Evolutionary conservation across 2,329 filamentous ascomycete species (phyloP), one percentile per base, ranked within the genome.

Genomic region (Chaetothyriales sp.): DNA sequence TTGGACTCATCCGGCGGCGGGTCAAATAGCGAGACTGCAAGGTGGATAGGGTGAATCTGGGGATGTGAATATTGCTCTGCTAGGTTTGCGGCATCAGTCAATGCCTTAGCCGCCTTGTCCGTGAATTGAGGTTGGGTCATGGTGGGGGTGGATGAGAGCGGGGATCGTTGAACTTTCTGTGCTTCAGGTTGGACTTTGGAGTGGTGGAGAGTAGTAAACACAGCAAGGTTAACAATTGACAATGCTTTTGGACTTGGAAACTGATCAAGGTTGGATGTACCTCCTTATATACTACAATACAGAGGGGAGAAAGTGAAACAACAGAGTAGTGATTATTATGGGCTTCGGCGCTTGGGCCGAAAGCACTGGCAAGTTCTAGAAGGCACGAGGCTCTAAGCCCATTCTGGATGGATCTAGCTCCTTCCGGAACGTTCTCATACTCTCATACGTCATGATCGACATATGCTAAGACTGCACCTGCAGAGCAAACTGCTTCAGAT

Each of bases 41-140:
- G 78, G 67, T 98, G 92, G 54, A 96, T 70, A 15, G 92, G 92
- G 50, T 89, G 76, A 54, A 96, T 80, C 68, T 98, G 90, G 43
- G 87, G 82, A 71, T 98, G 92, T 42, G 80, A 80, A 66, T 96
- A 94, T 71, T 92, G 83, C 68, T 88, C 81, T 59, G 90, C 88
- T 61, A 96, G 76, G 53, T 78, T 75, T 75, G 92, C 89, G 67
- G 89, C 86, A 67, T 95, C 87, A 62, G 85, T 80, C 65, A 98
- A 76, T 62, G 90, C 85, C 72, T 90, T 86, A 65, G 89, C 85
- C 59, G 86, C 92, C 70, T 85, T 76, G 70, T 96, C 90, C 59
- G 92, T 98, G 66, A 95, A 95, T 66, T 93, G 65, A 50, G 83
- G 55, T 81, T 89, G 86, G 62, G 81, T 44, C 49, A 51, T 54